A percentile compares a stretch with the other conserved stretches of the same genome.
phyloP scores from a whole-genome alignment of 2,329 filamentous ascomycete genomes.

The Penicillium sclerotiorum region DNA sequence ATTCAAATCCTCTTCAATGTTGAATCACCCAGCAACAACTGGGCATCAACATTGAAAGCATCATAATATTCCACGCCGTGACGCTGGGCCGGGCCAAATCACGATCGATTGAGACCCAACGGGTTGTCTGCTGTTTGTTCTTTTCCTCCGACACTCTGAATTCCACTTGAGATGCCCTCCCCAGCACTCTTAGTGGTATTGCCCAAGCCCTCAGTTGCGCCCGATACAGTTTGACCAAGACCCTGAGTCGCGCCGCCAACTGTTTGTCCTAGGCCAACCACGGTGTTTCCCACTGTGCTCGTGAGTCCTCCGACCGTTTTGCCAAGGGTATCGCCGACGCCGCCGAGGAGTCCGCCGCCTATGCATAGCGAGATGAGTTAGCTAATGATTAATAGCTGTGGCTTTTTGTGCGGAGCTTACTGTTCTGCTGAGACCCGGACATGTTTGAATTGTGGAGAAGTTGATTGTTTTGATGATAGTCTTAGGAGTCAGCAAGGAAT shows the following conservation, averaged over 20 bases:
- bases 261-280: conserved; percentile 35
- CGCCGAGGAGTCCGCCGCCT: conserved; percentile 29
- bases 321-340: conserved; percentile 30
- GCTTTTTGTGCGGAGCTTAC: not conserved
- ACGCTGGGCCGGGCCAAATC: not conserved
- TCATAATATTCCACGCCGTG: too few species aligned
- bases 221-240: conserved; percentile 30
- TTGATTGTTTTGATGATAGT: too few species aligned
- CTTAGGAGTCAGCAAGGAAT: too few species aligned
- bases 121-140: conserved; percentile 27
- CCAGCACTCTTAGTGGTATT: conserved; percentile 32
- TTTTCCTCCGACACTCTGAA: conserved; percentile 21
- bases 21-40: too few species aligned
- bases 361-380: not conserved
- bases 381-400: not conserved
- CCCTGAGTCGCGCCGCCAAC: conserved; percentile 38
- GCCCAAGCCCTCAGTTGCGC: conserved; percentile 32
- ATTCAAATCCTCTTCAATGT: too few species aligned
- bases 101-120: conserved; percentile 17
- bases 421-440: too few species aligned
- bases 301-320: conserved; percentile 37
- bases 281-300: conserved; percentile 31
- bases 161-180: conserved; percentile 11
- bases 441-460: too few species aligned
- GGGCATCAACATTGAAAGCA: too few species aligned